phyloP scores from a whole-genome alignment of 805 yeast genomes.

The Sungouiozyma intestinalis region DNA sequence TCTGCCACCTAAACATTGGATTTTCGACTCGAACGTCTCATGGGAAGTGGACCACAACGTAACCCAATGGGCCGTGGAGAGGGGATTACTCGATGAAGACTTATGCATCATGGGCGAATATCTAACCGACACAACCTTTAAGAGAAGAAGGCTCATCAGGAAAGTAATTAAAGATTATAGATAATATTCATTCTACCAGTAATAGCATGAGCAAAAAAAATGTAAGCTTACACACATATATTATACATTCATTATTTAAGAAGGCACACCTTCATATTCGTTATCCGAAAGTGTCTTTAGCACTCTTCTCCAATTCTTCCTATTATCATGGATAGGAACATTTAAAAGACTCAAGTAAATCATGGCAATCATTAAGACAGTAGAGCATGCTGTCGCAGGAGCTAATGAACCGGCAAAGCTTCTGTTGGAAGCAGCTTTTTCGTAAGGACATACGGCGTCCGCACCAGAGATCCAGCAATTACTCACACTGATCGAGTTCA shows the following conservation, averaged over 20 bases:
- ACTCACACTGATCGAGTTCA: constrained; percentile 63
- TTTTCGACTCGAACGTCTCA: constrained; percentile 43
- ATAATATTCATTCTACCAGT: background rate
- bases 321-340: constrained; percentile 62
- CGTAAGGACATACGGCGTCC: constrained; percentile 72
- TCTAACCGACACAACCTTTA: constrained; percentile 37
- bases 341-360: constrained; percentile 44
- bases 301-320: constrained; percentile 53
- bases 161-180: constrained; percentile 36
- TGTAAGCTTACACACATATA: background rate
- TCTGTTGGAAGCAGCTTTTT: constrained; percentile 39
- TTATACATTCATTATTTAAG: constrained; percentile 31
- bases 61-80: constrained; percentile 39
- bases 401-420: constrained; percentile 54
- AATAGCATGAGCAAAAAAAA: background rate
- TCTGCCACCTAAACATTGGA: constrained; percentile 65
- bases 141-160: constrained; percentile 48
- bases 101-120: constrained; percentile 39
- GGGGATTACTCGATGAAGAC: constrained; percentile 27
- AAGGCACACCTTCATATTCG: constrained; percentile 83
- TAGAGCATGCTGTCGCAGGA: constrained; percentile 54
- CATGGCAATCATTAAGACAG: constrained; percentile 41
- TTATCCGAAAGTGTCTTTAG: constrained; percentile 45
- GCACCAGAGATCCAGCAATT: constrained; percentile 88
- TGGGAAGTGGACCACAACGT: constrained; percentile 61